Conservation (phyloP, 441 rosid genomes). For the Populus hybrid region DNA sequence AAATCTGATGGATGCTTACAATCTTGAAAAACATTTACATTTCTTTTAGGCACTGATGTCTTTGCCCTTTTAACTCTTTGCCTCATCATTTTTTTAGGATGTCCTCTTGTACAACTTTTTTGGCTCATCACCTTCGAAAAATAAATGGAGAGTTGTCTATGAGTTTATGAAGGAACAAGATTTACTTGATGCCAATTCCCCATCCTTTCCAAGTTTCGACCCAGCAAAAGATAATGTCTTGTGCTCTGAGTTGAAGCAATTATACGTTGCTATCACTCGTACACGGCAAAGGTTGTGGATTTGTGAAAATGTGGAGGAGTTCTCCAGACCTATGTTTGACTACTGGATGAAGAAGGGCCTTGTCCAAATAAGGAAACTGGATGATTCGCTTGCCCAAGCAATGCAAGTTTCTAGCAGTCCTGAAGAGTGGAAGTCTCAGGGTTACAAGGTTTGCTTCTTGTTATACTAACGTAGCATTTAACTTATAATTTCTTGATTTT, state of each 20-base stretch:
- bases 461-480: not conserved
- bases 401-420: constrained; percentile 51
- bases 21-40: not conserved
- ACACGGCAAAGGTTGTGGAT: constrained; percentile 55
- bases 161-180: constrained; percentile 40
- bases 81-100: constrained; percentile 28
- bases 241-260: constrained; percentile 57
- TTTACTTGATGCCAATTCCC: constrained; percentile 25
- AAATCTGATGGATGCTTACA: not conserved
- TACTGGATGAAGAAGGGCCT: constrained; percentile 44
- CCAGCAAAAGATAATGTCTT: constrained; percentile 36
- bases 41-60: not conserved
- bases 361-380: constrained; percentile 38
- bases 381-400: constrained; percentile 36
- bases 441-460: constrained; percentile 36
- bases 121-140: constrained; percentile 42
- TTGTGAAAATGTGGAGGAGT: constrained; percentile 37
- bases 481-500: not conserved
- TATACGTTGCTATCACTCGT: constrained; percentile 58
- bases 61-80: not conserved
- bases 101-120: constrained; percentile 51
- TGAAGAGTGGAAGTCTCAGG: constrained; percentile 50
- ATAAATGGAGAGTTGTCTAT: constrained; percentile 50
- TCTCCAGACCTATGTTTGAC: constrained; percentile 38
- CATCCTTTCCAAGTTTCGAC: constrained; percentile 32